phyloP scores from a whole-genome alignment of 2,329 filamentous ascomycete species.

The Xylaria digitata region DNA sequence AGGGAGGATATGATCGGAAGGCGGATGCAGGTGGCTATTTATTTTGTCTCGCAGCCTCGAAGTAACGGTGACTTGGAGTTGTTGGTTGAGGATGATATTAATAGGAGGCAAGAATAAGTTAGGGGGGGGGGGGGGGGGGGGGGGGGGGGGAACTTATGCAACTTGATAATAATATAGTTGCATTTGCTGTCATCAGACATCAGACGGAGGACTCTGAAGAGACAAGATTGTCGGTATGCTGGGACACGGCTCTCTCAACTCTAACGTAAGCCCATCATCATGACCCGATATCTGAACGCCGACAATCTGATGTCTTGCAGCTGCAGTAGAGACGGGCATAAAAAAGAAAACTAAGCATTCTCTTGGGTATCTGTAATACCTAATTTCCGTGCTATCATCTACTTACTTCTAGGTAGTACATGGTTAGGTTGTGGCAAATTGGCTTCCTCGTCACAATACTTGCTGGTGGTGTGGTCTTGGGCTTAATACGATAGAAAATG shows the following conservation, averaged over 20 bases:
- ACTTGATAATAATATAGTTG: background rate
- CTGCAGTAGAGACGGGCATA: slow-evolving; percentile 18
- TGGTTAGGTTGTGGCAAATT: too few relatives aligned
- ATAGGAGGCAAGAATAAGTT: background rate
- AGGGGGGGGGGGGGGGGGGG: background rate
- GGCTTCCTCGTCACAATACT: too few relatives aligned
- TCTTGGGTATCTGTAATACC: slow-evolving; percentile 15
- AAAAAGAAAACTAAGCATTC: background rate
- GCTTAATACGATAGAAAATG: too few relatives aligned
- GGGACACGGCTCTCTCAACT: background rate
- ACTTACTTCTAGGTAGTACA: too few relatives aligned
- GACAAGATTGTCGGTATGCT: background rate
- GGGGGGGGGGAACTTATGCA: background rate
- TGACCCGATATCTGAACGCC: slow-evolving; percentile 12
- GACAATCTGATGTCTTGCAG: slow-evolving; percentile 17
- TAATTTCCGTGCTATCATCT: slow-evolving; percentile 1
- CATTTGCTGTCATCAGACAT: background rate
- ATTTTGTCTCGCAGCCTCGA: slow-evolving; percentile 17
- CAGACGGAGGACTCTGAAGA: background rate
- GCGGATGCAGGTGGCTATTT: background rate
- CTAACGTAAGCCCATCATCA: slow-evolving; percentile 10
- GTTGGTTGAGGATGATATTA: slow-evolving; percentile 1
- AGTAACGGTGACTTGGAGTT: background rate
- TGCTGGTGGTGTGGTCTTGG: too few relatives aligned
- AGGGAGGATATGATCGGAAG: slow-evolving; percentile 14